Conservation (phyloP, 768 basidiomycete species). For the Auriscalpium orientale region DNA sequence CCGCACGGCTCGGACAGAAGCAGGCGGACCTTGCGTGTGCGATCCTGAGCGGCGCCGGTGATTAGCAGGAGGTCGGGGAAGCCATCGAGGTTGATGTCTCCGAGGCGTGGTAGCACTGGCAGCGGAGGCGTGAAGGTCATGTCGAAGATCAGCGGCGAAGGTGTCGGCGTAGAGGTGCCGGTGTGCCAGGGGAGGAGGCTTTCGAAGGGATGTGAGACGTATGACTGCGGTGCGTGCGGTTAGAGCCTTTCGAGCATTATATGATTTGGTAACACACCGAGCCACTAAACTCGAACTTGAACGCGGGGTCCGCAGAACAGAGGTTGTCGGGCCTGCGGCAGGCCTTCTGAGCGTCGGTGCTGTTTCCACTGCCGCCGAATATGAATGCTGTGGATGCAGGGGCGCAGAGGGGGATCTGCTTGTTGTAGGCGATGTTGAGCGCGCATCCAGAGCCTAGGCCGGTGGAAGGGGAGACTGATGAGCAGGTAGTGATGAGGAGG, state of each 20-base stretch:
- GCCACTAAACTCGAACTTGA: conserved; percentile 50
- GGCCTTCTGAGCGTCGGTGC: conserved; percentile 17
- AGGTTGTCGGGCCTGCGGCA: conserved; percentile 79
- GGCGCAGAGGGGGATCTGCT: conserved; percentile 78
- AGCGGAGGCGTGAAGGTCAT: conserved; percentile 55
- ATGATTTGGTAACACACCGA: not conserved
- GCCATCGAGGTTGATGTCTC: conserved; percentile 90
- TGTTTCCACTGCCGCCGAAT: conserved; percentile 35
- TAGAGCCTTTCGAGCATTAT: not conserved
- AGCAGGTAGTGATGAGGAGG: conserved; percentile 85
- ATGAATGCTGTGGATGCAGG: conserved; percentile 41
- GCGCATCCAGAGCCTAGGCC: conserved; percentile 73
- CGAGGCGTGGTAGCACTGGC: conserved; percentile 73
- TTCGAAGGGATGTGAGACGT: conserved; percentile 57
- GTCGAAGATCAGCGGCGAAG: conserved; percentile 65
- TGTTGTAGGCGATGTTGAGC: conserved; percentile 91
- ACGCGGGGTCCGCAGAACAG: conserved; percentile 73
- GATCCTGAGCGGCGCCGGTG: conserved; percentile 29
- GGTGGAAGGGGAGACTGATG: conserved; percentile 51
- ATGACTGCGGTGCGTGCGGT: conserved; percentile 38
- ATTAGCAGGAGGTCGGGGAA: conserved; percentile 82
- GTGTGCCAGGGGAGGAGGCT: conserved; percentile 41
- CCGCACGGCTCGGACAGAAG: conserved; percentile 60
- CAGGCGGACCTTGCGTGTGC: conserved; percentile 48
- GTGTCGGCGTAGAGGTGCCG: conserved; percentile 17